phyloP scores from a whole-genome alignment of 2,329 filamentous ascomycete species.

The Lachnellula cervina region DNA sequence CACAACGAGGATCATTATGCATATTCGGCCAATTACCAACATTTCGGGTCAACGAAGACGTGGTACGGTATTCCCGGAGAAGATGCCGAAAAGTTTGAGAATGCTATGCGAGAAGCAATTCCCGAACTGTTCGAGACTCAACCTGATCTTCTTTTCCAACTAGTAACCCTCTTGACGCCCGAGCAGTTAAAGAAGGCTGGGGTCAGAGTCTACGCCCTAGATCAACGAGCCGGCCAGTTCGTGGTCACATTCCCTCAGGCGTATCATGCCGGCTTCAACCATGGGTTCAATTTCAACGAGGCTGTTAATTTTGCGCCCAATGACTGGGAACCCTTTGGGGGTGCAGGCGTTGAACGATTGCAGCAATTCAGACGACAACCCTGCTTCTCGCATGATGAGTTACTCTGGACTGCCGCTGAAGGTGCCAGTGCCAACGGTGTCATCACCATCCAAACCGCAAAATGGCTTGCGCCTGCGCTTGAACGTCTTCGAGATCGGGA shows the following conservation, averaged over 20 bases:
- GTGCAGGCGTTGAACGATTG: slow-evolving; percentile 78
- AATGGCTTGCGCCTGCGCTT: slow-evolving; percentile 88
- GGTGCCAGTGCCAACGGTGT: slow-evolving; percentile 51
- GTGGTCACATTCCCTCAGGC: slow-evolving; percentile 96
- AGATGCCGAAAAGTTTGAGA: slow-evolving; percentile 91
- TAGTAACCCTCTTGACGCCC: slow-evolving; percentile 92
- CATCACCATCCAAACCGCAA: slow-evolving; percentile 78
- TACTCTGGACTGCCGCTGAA: slow-evolving; percentile 84
- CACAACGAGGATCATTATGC: slow-evolving; percentile 98
- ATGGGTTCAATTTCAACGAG: slow-evolving; percentile 98
- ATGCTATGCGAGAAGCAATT: slow-evolving; percentile 90
- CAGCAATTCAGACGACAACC: slow-evolving; percentile 86
- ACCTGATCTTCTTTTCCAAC: slow-evolving; percentile 90
- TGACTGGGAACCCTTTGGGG: slow-evolving; percentile 93
- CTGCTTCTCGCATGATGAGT: slow-evolving; percentile 95
- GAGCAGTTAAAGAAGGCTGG: slow-evolving; percentile 90
- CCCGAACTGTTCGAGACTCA: slow-evolving; percentile 96
- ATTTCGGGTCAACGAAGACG: slow-evolving; percentile 96
- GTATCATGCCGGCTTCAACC: slow-evolving; percentile 97
- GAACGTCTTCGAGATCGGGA: slow-evolving; percentile 75
- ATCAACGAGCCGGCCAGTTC: slow-evolving; percentile 92
- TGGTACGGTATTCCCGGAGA: slow-evolving; percentile 98
- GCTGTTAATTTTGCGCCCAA: slow-evolving; percentile 94
- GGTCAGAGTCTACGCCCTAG: slow-evolving; percentile 88
- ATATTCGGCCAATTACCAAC: slow-evolving; percentile 97